Base-by-base conservation (phyloP, 306 rosid genomes). In the Hippophae gyantsensis region DNA sequence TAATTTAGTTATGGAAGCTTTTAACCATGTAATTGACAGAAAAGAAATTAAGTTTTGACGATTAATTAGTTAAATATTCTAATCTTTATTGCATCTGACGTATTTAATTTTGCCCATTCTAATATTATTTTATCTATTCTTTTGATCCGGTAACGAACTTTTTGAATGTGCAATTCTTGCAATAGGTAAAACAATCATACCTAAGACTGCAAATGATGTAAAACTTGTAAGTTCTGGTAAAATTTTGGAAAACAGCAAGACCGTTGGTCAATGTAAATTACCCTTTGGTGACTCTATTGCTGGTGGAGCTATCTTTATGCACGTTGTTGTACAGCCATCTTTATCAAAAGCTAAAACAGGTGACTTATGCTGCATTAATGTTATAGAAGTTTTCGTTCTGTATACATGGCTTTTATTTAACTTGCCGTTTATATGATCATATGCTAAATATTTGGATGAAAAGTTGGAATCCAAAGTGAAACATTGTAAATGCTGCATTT, bases 241-340 rank as follows among this genome's bases (percentile, higher is more conserved):
- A 74, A 82, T 92, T 59, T 86, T 88, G 96, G 99, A 88, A 75
- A 92, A 88, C 89, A 85, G 74, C 95, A 92, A 84, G 80, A 85
- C 95, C 59, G 95, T 88, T 38, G 93, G 93, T 60, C 95, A 92
- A 65, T 92, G 96, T 84, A 88, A 79, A 83, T 76, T 69, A 48
- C 99, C 96, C 11, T 84, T 87, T 67, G 93, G 79, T 66, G 99
- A 86, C 5, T 2, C 38, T 66, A 43, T 58, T 60, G 77, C 84
- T 0, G 93, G 90, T 45, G 95, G 89, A 61, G 80, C 58, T 43
- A 74, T 81, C 47, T 77, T 88, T 74, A 86, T 89, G 89, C 95
- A 77, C 69, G 97, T 86, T 66, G 95, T 86, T 67, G 95, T 89
- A 76, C 97, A 89, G 77, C 95, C 95, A 58, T 79, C 89, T 46